phyloP scores from a whole-genome alignment of 768 basidiomycete species.

The Tricholoma bakamatsutake region DNA sequence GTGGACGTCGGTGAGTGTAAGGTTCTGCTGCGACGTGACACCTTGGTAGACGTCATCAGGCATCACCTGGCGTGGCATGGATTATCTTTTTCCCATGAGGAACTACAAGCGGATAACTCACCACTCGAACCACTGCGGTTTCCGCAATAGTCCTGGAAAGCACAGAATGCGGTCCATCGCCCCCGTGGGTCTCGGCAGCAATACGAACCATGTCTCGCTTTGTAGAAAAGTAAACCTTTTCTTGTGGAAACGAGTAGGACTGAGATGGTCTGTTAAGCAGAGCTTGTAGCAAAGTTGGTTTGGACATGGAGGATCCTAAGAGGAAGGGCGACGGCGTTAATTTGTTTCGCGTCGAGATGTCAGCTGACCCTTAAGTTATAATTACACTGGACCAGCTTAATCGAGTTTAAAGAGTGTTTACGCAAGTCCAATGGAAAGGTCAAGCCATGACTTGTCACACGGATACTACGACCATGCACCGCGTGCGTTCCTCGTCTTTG shows the following conservation, averaged over 20 bases:
- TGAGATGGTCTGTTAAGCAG: conserved; percentile 62
- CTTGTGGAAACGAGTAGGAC: conserved; percentile 41
- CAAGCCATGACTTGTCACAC: no score
- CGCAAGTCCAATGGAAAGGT: no score
- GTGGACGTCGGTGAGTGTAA: conserved; percentile 2
- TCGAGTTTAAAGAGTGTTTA: no score
- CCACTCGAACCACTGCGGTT: neutral
- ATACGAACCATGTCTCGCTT: conserved; percentile 36
- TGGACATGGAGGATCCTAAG: conserved; percentile 36
- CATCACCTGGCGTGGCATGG: neutral
- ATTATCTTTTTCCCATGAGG: neutral
- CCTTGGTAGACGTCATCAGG: neutral
- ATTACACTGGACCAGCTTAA: no score
- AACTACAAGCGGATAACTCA: neutral
- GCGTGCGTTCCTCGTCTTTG: no score
- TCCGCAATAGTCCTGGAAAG: neutral
- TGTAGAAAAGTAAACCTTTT: conserved; percentile 46
- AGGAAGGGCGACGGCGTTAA: no score
- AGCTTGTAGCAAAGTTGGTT: conserved; percentile 53
- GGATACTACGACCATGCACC: no score
- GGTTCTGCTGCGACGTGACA: neutral
- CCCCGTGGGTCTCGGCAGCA: conserved; percentile 29
- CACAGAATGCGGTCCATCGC: conserved; percentile 3
- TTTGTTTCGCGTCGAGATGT: no score
- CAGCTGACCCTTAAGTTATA: no score